Evolutionary conservation across 495 filamentous ascomycete species (phyloP).

Genomic region (Hamigera avellanea): DNA sequence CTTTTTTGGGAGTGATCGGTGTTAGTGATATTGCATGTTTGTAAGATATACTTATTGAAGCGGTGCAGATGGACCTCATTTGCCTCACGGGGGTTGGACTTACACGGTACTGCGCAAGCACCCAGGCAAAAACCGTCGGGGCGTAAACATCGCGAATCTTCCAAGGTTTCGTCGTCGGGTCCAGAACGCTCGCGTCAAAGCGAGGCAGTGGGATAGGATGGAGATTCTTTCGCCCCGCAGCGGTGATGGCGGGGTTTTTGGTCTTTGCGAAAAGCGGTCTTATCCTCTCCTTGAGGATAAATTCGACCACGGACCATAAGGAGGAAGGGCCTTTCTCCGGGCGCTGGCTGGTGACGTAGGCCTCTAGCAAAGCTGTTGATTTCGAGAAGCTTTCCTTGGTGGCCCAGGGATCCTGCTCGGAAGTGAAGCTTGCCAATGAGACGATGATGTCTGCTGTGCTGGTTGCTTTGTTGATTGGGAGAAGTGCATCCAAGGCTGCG

Average conservation of each 20-base stretch:
- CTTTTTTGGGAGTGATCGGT: constrained; percentile 12
- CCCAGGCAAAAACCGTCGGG: constrained; percentile 56
- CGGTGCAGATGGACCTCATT: constrained; percentile 5
- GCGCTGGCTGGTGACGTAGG: constrained; percentile 11
- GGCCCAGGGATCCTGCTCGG: constrained; percentile 42
- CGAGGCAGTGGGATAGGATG: constrained; percentile 30
- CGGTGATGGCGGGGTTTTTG: constrained; percentile 50
- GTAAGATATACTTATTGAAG: background rate
- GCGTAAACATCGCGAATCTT: constrained; percentile 51
- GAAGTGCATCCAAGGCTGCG: constrained; percentile 7
- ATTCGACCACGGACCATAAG: constrained; percentile 40
- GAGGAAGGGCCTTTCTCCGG: constrained; percentile 7
- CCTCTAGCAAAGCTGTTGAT: constrained; percentile 30
- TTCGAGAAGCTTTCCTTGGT: constrained; percentile 16
- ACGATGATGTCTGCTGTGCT: constrained; percentile 16
- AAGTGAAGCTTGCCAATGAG: constrained; percentile 36
- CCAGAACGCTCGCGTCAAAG: constrained; percentile 33
- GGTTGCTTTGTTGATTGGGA: constrained; percentile 9
- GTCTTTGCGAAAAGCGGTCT: constrained; percentile 60
- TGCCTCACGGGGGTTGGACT: constrained; percentile 5
- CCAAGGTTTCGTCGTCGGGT: constrained; percentile 56
- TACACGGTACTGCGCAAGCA: constrained; percentile 36
- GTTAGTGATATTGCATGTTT: background rate
- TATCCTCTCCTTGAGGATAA: constrained; percentile 40
- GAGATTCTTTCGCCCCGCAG: constrained; percentile 48